Conservation (phyloP, 129 eudicot species). For the Scalesia atractyloides region DNA sequence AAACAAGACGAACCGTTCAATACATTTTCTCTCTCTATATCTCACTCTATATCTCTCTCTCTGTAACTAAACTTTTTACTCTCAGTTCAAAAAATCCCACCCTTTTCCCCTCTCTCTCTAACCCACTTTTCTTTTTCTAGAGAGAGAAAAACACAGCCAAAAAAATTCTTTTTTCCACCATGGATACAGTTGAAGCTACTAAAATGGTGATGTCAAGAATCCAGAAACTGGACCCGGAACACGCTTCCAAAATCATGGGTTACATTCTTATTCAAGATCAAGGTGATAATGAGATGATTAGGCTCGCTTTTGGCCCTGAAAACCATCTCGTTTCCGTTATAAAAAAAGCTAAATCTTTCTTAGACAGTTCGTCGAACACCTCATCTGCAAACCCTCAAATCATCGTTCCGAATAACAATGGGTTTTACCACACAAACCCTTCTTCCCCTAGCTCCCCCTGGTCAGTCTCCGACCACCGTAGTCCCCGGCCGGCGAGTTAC, state of each 20-base stretch:
- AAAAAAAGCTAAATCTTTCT: slow-evolving; percentile 53
- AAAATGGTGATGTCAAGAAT: slow-evolving; percentile 73
- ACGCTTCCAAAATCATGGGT: slow-evolving; percentile 91
- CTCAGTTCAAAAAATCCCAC: slow-evolving; percentile 12
- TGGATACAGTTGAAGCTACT: slow-evolving; percentile 88
- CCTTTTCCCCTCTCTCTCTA: slow-evolving; percentile 20
- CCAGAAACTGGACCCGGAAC: slow-evolving; percentile 82
- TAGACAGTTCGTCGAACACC: slow-evolving; percentile 57
- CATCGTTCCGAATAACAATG: slow-evolving; percentile 48
- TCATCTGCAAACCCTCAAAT: slow-evolving; percentile 54
- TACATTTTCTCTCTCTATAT: background rate
- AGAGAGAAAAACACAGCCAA: slow-evolving; percentile 5
- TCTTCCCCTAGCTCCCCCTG: slow-evolving; percentile 64
- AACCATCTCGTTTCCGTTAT: slow-evolving; percentile 45
- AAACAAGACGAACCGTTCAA: slow-evolving; percentile 14
- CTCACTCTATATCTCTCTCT: slow-evolving; percentile 1
- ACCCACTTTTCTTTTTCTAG: slow-evolving; percentile 13
- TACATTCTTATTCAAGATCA: slow-evolving; percentile 78
- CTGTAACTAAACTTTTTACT: slow-evolving; percentile 10
- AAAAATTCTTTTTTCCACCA: slow-evolving; percentile 24
- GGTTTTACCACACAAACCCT: slow-evolving; percentile 52
- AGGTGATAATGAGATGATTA: slow-evolving; percentile 88
- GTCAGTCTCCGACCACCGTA: slow-evolving; percentile 37
- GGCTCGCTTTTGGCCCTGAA: slow-evolving; percentile 89
- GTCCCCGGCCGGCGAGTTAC: slow-evolving; percentile 55